Percentiles rank a stretch among this genome's conserved stretches.
Evolutionary conservation across 805 yeast species (phyloP).

Genomic region (Candida caryicola): DNA sequence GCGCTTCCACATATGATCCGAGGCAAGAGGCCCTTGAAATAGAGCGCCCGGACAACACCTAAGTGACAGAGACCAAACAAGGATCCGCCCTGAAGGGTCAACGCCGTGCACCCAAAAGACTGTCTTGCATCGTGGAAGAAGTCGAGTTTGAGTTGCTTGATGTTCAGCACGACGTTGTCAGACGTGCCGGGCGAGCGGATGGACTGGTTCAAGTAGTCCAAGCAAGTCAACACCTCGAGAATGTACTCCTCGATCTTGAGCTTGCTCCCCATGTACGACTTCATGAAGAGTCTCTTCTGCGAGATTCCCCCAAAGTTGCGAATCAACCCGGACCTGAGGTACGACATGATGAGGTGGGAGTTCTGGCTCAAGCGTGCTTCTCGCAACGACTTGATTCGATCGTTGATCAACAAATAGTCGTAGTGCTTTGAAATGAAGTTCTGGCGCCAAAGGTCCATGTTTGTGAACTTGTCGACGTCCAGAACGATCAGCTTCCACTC

Average conservation of each 20-base stretch:
- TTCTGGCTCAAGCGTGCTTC: slow-evolving; percentile 62
- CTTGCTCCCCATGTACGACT: slow-evolving; percentile 87
- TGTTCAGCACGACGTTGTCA: slow-evolving; percentile 39
- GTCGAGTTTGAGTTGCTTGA: slow-evolving; percentile 60
- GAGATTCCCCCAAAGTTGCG: slow-evolving; percentile 92
- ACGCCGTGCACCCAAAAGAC: slow-evolving; percentile 86
- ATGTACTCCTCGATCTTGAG: slow-evolving; percentile 83
- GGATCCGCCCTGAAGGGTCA: slow-evolving; percentile 92
- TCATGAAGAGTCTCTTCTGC: slow-evolving; percentile 71
- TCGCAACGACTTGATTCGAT: slow-evolving; percentile 60
- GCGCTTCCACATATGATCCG: slow-evolving; percentile 88
- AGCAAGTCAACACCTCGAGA: slow-evolving; percentile 66
- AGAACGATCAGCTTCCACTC: slow-evolving; percentile 64
- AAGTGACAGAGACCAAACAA: slow-evolving; percentile 90
- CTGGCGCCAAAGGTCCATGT: slow-evolving; percentile 63
- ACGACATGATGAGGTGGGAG: slow-evolving; percentile 54
- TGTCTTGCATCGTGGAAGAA: slow-evolving; percentile 85
- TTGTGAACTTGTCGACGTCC: slow-evolving; percentile 48
- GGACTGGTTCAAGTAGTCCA: slow-evolving; percentile 56
- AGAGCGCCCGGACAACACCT: slow-evolving; percentile 87
- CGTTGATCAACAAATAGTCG: slow-evolving; percentile 79
- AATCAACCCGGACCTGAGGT: slow-evolving; percentile 77
- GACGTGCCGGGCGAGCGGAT: slow-evolving; percentile 25
- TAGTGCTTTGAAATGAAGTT: slow-evolving; percentile 78
- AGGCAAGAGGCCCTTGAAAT: slow-evolving; percentile 73